These are phyloP conservation scores for Xylaria intraflava DNA, from an alignment of 495 filamentous ascomycete genomes.

Conservation along the genomic window DNA sequence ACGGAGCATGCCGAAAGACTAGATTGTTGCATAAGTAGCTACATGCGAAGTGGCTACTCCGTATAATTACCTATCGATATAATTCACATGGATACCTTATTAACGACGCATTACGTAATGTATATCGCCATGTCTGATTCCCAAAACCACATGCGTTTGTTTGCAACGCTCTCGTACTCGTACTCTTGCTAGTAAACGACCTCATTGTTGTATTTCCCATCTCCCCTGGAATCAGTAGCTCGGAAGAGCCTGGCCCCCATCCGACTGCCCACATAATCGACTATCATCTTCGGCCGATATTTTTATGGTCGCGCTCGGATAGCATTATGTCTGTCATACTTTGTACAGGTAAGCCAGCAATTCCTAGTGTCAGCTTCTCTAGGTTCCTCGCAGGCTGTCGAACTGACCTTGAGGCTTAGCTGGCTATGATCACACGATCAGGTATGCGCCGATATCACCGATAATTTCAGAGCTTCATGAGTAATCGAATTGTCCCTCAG, in stretches of 20 bases:
- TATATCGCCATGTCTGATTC: too few relatives aligned
- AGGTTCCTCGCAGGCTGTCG: not conserved
- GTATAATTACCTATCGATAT: not conserved
- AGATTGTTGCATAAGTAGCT: not conserved
- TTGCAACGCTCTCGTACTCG: too few relatives aligned
- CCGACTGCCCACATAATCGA: conserved; percentile 21
- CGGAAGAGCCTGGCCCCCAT: conserved; percentile 4
- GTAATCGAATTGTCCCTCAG: conserved; percentile 34
- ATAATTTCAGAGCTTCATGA: not conserved
- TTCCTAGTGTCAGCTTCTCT: not conserved
- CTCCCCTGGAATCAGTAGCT: not conserved
- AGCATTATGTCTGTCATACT: conserved; percentile 76
- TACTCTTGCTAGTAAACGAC: too few relatives aligned
- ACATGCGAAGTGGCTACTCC: too few relatives aligned
- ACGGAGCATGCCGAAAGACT: too few relatives aligned
- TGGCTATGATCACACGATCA: conserved; percentile 98
- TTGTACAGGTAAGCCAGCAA: conserved; percentile 60
- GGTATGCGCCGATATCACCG: conserved; percentile 48
- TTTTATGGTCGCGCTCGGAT: not conserved
- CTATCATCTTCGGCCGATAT: not conserved
- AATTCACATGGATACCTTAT: too few relatives aligned
- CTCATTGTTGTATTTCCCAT: not conserved
- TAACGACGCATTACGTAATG: too few relatives aligned
- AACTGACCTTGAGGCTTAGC: conserved; percentile 46
- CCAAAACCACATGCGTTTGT: too few relatives aligned